Evolutionary conservation across 345 rosid species (phyloP).

Genomic region (Brassica juncea): DNA sequence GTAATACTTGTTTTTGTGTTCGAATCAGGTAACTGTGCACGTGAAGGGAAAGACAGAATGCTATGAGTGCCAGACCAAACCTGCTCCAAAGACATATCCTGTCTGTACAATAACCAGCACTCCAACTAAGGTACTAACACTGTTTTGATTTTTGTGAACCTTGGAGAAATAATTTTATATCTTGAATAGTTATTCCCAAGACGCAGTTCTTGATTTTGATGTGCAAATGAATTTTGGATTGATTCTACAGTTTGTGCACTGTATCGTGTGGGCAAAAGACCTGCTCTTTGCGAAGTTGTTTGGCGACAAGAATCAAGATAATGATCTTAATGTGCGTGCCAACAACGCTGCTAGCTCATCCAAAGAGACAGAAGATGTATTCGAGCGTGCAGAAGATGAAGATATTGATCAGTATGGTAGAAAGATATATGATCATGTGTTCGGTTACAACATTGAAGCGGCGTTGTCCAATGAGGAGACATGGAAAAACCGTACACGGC

Average conservation of each 20-base stretch:
- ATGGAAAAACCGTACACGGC: constrained; percentile 83
- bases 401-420: constrained; percentile 82
- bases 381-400: constrained; percentile 69
- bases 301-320: constrained; percentile 93
- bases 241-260: constrained; percentile 88
- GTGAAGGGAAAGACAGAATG: constrained; percentile 93
- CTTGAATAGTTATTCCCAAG: constrained; percentile 10
- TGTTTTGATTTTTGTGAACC: background rate
- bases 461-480: constrained; percentile 95
- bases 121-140: constrained; percentile 80
- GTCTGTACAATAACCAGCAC: constrained; percentile 99
- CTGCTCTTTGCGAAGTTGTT: constrained; percentile 93
- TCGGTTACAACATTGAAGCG: constrained; percentile 88
- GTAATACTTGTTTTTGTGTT: constrained; percentile 12
- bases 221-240: constrained; percentile 10
- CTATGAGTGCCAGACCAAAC: constrained; percentile 95
- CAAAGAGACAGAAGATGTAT: constrained; percentile 72
- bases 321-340: constrained; percentile 93
- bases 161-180: background rate
- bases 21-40: constrained; percentile 83
- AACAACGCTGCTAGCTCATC: constrained; percentile 65
- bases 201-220: background rate
- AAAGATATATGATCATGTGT: constrained; percentile 95
- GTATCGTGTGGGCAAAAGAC: constrained; percentile 99
- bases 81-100: constrained; percentile 95